Evolutionary conservation across 73 alveolate species (phyloP), one percentile per base, ranked within the genome.

Genomic region (Uronychia binucleata): DNA sequence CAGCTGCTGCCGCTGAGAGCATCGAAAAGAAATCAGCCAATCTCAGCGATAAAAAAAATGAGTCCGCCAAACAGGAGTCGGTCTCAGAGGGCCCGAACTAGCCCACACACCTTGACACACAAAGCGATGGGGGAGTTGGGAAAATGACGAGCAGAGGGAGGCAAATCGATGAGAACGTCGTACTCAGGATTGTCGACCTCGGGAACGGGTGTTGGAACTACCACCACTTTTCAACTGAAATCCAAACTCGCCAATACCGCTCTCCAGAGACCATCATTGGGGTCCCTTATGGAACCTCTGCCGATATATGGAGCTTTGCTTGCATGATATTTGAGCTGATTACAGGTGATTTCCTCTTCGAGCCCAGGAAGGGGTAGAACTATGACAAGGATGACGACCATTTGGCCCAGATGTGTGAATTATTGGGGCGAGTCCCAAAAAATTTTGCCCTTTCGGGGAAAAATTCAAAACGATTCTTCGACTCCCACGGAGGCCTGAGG

Each of bases 161-260:
- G 76, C 88, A 86, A 58, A 84, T 92, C 67, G 96, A 84, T 78
- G 91, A 90, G 75, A 87, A 84, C 34, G 92, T 77, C 29, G 82
- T 77, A 35, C 82, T 98, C 33, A 97, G 94, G 84, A 95, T 98
- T 5, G 98, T 95, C 29, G 99, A 98, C 90, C 87, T 98, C 93
- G 99, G 99, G 0, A 97, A 97, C 81, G 99, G 99, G 14, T 96
- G 99, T 82, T 97, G 96, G 96, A 95, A 93, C 78, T 93, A 94
- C 90, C 98, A 96, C 75, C 98, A 95, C 82, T 97, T 94, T 91
- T 86, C 98, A 26, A 90, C 91, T 77, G 97, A 95, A 30, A 97
- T 98, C 58, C 93, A 98, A 87, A 97, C 99, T 57, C 79, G 99
- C 59, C 93, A 97, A 92, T 95, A 97, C 91, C 75, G 98, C 59